Percentiles rank a stretch among this genome's conserved stretches.
These are phyloP conservation scores for Onygena corvina DNA, from an alignment of 2,329 filamentous ascomycete genomes.

Conservation along the genomic window DNA sequence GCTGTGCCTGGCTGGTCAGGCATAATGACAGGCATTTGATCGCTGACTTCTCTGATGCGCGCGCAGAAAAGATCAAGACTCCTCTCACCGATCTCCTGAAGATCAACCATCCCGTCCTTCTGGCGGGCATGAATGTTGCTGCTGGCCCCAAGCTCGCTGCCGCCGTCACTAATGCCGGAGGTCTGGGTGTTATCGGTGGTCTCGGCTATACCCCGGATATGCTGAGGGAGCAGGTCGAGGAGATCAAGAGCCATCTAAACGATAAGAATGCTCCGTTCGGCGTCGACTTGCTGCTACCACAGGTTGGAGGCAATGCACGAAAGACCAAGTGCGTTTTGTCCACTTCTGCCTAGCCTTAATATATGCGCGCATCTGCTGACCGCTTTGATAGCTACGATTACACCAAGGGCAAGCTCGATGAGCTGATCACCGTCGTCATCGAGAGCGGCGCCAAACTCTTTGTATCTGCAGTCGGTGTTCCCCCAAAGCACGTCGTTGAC, in stretches of 20 bases:
- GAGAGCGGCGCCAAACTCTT: conserved; percentile 83
- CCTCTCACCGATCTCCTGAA: conserved; percentile 89
- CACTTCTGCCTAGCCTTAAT: not conserved
- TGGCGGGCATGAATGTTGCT: conserved; percentile 98
- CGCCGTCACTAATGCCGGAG: conserved; percentile 92
- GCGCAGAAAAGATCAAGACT: conserved; percentile 73
- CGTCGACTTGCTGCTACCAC: conserved; percentile 83
- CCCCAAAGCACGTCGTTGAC: conserved; percentile 78
- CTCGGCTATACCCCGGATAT: conserved; percentile 89
- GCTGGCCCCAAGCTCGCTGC: conserved; percentile 92
- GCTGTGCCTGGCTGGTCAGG: conserved; percentile 10
- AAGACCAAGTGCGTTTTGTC: conserved; percentile 64
- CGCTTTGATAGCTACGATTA: conserved; percentile 71
- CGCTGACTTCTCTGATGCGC: conserved; percentile 11
- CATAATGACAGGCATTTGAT: conserved; percentile 22
- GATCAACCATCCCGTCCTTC: conserved; percentile 91
- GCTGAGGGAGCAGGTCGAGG: conserved; percentile 85
- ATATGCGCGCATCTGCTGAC: conserved; percentile 10
- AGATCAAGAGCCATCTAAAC: conserved; percentile 75
- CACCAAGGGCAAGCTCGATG: conserved; percentile 94
- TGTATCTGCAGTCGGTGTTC: conserved; percentile 91
- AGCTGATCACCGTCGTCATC: conserved; percentile 85
- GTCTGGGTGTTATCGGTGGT: conserved; percentile 90
- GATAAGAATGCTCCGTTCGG: conserved; percentile 95
- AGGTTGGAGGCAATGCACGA: conserved; percentile 84